Percentiles rank a stretch among this genome's conserved stretches.
Evolutionary conservation across 148 eudicot genomes (phyloP).

Genomic region (Rhododendron williamsianum): DNA sequence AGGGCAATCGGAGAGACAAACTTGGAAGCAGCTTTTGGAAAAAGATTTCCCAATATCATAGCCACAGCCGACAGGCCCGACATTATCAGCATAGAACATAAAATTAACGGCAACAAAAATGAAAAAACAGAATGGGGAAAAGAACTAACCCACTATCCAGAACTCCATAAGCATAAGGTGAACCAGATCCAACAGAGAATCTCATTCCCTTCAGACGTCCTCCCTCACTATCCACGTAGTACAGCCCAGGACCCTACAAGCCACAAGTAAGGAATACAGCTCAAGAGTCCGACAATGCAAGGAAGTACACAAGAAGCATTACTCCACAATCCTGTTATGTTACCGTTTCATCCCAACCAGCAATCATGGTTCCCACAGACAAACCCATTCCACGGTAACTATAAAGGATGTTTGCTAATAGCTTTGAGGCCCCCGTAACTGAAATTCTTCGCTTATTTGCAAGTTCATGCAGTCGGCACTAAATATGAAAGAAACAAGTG

Average conservation of each 20-base stretch:
- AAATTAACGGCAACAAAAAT: not conserved
- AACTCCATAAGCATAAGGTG: constrained; percentile 99
- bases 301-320: not conserved
- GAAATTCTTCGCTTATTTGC: constrained; percentile 98
- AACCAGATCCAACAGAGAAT: constrained; percentile 99
- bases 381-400: constrained; percentile 95
- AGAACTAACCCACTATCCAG: constrained; percentile 78
- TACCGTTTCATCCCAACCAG: constrained; percentile 99
- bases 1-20: not conserved
- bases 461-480: constrained; percentile 94
- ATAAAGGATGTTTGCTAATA: constrained; percentile 89
- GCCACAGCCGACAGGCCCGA: not conserved
- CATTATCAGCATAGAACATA: not conserved
- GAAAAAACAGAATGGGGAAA: not conserved
- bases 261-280: constrained; percentile 7
- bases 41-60: not conserved
- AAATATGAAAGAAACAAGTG: not conserved
- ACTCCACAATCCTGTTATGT: not conserved
- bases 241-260: constrained; percentile 88
- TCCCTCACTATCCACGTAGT: constrained; percentile 98
- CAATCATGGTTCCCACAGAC: constrained; percentile 99
- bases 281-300: not conserved
- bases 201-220: constrained; percentile 90
- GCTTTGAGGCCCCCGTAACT: constrained; percentile 92
- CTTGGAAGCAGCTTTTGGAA: not conserved